Evolutionary conservation across 306 rosid species (phyloP), one percentile per base, ranked within the genome.

Genomic region (Malus sylvestris): DNA sequence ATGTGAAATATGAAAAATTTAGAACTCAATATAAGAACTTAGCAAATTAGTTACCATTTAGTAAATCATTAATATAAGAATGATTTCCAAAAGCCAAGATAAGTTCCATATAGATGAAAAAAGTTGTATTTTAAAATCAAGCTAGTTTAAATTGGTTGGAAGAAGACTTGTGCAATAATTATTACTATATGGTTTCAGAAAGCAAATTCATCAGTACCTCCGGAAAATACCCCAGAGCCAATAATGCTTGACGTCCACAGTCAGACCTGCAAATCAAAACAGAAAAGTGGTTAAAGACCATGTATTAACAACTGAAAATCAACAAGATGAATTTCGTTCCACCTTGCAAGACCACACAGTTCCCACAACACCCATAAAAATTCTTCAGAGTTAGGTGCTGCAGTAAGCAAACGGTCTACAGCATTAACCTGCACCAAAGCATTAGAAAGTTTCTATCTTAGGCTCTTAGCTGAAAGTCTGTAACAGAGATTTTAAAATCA

Each of bases 281-380:
- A 71, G 57, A 80, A 68, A 23, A 73, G 67, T 60, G 18, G 65
- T 30, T 74, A 81, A 49, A 61, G 78, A 76, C 77, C 55, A 75
- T 65, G 46, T 8, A 35, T 38, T 46, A 45, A 40, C 74, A 67
- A 60, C 59, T 4, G 66, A 71, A 46, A 73, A 80, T 63, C 30
- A 59, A 33, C 25, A 68, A 76, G 71, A 65, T 27, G 58, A 72
- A 64, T 67, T 79, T 16, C 44, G 40, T 72, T 71, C 82, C 60
- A 95, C 99, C 99, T 91, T 75, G 93, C 94, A 74, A 92, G 89
- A 77, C 83, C 86, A 69, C 96, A 89, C 15, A 95, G 87, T 82
- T 92, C 97, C 99, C 99, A 95, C 80, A 95, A 77, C 70, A 95
- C 89, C 99, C 96, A 93, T 85, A 95, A 85, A 85, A 92, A 91